Conservation (phyloP, 306 rosid genomes). For the Nissolia schottii region DNA sequence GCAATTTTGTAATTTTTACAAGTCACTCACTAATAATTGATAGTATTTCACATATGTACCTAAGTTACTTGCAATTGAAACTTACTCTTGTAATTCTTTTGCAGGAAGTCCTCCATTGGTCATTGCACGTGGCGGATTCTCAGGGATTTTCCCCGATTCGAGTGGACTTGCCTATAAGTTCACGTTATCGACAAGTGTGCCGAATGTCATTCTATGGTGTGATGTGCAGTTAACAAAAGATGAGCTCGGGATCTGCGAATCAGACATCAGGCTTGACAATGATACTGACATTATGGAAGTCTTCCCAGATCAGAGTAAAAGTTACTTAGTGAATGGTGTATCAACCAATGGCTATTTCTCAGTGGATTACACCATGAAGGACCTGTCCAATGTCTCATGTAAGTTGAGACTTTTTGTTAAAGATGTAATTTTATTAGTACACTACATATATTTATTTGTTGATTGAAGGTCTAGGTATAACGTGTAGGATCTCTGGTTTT, state of each 20-base stretch:
- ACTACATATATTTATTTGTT: no score
- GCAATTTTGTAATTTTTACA: no score
- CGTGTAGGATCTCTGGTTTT: neutral
- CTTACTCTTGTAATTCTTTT: slow-evolving; percentile 14
- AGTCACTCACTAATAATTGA: neutral
- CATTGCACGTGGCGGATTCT: slow-evolving; percentile 83
- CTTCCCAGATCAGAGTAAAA: slow-evolving; percentile 7
- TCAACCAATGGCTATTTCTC: slow-evolving; percentile 31
- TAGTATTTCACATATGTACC: neutral
- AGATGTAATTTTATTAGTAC: neutral
- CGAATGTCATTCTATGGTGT: slow-evolving; percentile 54
- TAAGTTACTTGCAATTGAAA: slow-evolving; percentile 3
- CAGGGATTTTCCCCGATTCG: slow-evolving; percentile 84
- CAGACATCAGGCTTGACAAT: slow-evolving; percentile 47
- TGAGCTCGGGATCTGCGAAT: slow-evolving; percentile 61
- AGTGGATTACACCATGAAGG: slow-evolving; percentile 28
- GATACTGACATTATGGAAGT: neutral
- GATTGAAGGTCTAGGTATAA: no score
- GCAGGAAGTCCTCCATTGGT: slow-evolving; percentile 70
- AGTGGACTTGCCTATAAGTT: slow-evolving; percentile 37
- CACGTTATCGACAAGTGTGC: slow-evolving; percentile 16
- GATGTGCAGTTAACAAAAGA: slow-evolving; percentile 91
- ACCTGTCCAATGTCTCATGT: neutral
- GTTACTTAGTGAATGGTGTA: slow-evolving; percentile 30
- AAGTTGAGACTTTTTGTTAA: slow-evolving; percentile 13